Base-by-base conservation (phyloP, 2,329 filamentous ascomycete genomes). In the Dactylellina leptospora region DNA sequence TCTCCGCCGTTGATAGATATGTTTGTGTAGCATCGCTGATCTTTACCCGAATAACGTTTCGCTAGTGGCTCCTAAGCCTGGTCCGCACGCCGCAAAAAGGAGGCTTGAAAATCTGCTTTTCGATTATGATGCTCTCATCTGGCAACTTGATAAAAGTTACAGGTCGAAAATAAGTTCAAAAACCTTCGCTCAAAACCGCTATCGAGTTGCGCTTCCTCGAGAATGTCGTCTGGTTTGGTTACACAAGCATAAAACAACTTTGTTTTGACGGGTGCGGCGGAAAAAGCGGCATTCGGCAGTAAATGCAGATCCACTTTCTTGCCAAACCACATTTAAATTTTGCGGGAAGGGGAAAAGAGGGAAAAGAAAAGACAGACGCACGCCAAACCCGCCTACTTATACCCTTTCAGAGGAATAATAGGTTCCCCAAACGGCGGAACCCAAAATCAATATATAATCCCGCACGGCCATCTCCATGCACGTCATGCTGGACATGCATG, bases 31-130 rank as follows among this genome's bases (percentile, higher is more conserved):
- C 22, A 64, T 27, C 28, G 56, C 64, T 70, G 64, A 70, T 70
- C 64, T 38, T 47, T 70, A 55, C 64, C 64, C 13, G 51, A 66
- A 66, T 30, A 25, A 28, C 18, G 16, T 27, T 33, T 56, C 51
- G 42, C 44, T 66, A 66, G 61, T 27, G 23, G 13, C 44, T 30
- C 13, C 22, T 53, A 47, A 3, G 8, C 18, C 20, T 42, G 8
- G 8, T 20, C 56, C 11, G 36, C 51, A 62, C 55, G 64, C 64
- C 64, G 64, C 64, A 60, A 70, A 70, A 70, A 70, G 22, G 64
- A 56, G 64, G 64, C 56, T 68, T 70, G 50, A 62, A 69, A 70
- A 61, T 61, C 48, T 61, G 56, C 64, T 55, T 55, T 70, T 56
- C 33, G 16, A 27, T 27, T 25, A 70, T 62, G 48, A 22, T 38